Evolutionary conservation across 371 early-diverging fungal genomes (phyloP).

Genomic region (Chytridiales sp.): DNA sequence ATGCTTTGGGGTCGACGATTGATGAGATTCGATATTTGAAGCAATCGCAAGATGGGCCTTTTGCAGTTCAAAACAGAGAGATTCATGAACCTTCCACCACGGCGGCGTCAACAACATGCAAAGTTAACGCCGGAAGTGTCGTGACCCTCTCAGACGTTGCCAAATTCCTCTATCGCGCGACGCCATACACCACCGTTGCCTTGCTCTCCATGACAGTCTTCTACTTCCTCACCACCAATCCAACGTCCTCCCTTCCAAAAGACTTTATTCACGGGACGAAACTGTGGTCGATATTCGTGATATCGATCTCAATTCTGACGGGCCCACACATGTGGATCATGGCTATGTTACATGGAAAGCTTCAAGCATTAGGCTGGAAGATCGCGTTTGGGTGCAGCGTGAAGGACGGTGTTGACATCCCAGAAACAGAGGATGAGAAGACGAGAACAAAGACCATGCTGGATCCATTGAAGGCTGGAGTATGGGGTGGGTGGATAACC

Average conservation of each 20-base stretch:
- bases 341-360: too few species aligned
- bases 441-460: too few species aligned
- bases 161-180: slow-evolving; percentile 5
- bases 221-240: slow-evolving; percentile 1
- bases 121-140: not conserved
- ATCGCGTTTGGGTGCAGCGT: too few species aligned
- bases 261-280: not conserved
- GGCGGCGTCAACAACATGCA: not conserved
- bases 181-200: slow-evolving; percentile 19
- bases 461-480: too few species aligned
- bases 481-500: not conserved
- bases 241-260: not conserved
- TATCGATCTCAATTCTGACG: slow-evolving; percentile 26
- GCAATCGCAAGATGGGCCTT: not conserved
- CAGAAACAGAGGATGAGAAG: too few species aligned
- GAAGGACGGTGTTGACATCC: too few species aligned
- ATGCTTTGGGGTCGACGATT: slow-evolving; percentile 22
- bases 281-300: slow-evolving; percentile 24
- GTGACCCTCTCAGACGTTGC: slow-evolving; percentile 8
- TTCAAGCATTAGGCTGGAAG: too few species aligned
- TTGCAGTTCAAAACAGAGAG: not conserved
- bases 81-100: not conserved
- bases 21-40: slow-evolving; percentile 23
- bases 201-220: slow-evolving; percentile 18
- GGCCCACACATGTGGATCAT: slow-evolving; percentile 38